Evolutionary conservation across 441 rosid species (phyloP).

Genomic region (Erysimum cheiri): DNA sequence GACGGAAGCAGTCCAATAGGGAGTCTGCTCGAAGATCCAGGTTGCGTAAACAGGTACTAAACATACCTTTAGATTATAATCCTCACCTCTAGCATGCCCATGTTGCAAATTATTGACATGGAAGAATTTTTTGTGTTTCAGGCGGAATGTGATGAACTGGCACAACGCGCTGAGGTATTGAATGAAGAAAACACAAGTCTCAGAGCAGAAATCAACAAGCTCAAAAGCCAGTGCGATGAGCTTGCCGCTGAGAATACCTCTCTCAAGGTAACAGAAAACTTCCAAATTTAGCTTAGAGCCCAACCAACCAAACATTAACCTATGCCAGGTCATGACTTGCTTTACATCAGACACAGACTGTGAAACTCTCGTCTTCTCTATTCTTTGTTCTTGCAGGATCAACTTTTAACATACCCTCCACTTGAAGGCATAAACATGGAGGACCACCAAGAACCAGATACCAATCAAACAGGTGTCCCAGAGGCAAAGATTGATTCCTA

Average conservation of each 20-base stretch:
- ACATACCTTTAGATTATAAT: slow-evolving; percentile 12
- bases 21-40: slow-evolving; percentile 97
- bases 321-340: not conserved
- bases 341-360: slow-evolving; percentile 37
- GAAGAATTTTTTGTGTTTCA: slow-evolving; percentile 45
- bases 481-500: slow-evolving; percentile 51
- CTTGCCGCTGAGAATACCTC: slow-evolving; percentile 72
- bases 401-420: slow-evolving; percentile 60
- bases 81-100: not conserved
- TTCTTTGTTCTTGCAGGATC: slow-evolving; percentile 59
- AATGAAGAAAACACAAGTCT: slow-evolving; percentile 86
- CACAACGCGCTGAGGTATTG: slow-evolving; percentile 78
- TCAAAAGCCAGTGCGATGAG: slow-evolving; percentile 79
- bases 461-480: slow-evolving; percentile 46
- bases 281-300: not conserved
- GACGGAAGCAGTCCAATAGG: slow-evolving; percentile 94
- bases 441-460: slow-evolving; percentile 51
- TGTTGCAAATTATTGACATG: slow-evolving; percentile 24
- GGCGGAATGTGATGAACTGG: slow-evolving; percentile 96
- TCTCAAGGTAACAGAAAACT: slow-evolving; percentile 63
- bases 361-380: slow-evolving; percentile 8
- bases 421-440: slow-evolving; percentile 59
- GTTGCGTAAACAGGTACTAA: slow-evolving; percentile 90
- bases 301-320: slow-evolving; percentile 11
- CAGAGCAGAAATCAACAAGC: slow-evolving; percentile 74